Base-by-base conservation (phyloP, 1,284 basidiomycete genomes). In the Coniferiporia weirii region DNA sequence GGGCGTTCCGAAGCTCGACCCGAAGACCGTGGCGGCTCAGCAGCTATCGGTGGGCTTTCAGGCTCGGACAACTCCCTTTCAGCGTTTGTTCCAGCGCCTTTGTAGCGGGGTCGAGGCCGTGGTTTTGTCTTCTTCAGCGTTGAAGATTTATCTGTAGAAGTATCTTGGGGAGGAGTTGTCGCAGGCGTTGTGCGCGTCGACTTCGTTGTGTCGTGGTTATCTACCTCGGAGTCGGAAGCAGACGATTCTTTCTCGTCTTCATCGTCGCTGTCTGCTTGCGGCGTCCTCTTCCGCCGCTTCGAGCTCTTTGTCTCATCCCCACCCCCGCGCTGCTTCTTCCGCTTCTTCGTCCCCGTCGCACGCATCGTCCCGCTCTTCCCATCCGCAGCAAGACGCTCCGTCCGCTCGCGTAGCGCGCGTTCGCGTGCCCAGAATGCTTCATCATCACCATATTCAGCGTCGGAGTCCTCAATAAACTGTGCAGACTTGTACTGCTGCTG, bases 401-500 rank as follows among this genome's bases (percentile, higher is more conserved):
- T 81, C 67, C 75, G 76, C 64, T 76, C 75, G 52, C 84, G 73
- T 50, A 83, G 68, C 59, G 68, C 75, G 63, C 79, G 82, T 71
- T 95, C 93, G 65, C 79, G 81, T 66, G 81, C 88, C 63, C 93
- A 84, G 79, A 96, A 96, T 4, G 75, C 79, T 50, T 89, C 87
- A 71, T 89, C 83, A 65, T 85, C 82, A 17, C 80, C 89, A 61
- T 82, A 81, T 70, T 91, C 91, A 62, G 79, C 89, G 67, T 96
- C 93, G 65, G 89, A 91, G 71, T 95, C 93, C 68, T 88, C 83
- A 68, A 95, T 93, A 69, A 95, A 93, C 69, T 93, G 88, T 5
- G 93, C 93, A 10, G 86, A 89, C 73, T 94, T 94, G 79, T 89
- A 95, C 58, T 76, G 72, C 71, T 85, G 79, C 66, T 84, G 79